These are phyloP conservation scores for Oryza glumipatula DNA, from an alignment of 176 grass and related monocot species.

Conservation along the genomic window DNA sequence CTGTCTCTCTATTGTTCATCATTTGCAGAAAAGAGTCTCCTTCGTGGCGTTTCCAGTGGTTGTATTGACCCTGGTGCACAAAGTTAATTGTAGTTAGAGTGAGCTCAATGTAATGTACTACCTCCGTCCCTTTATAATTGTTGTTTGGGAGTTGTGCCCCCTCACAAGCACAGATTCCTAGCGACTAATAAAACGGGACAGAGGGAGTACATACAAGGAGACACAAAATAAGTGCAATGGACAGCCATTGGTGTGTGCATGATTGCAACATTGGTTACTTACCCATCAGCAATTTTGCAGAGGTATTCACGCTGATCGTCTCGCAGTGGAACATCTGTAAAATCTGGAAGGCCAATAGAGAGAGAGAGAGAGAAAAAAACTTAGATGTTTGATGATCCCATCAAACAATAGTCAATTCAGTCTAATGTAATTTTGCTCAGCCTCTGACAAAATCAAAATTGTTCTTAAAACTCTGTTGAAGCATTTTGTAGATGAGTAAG, in stretches of 20 bases:
- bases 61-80: slow-evolving; percentile 64
- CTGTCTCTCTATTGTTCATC: neutral
- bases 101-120: neutral
- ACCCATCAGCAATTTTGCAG: slow-evolving; percentile 81
- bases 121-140: no score
- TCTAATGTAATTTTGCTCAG: neutral
- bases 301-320: slow-evolving; percentile 81
- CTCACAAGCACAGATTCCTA: no score
- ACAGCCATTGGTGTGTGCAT: neutral
- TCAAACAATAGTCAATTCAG: neutral
- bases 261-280: neutral
- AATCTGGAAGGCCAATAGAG: slow-evolving; percentile 44
- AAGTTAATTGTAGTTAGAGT: neutral
- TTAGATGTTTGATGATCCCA: neutral
- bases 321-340: slow-evolving; percentile 80
- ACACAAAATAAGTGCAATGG: neutral
- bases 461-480: neutral
- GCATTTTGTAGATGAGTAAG: neutral
- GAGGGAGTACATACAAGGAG: neutral
- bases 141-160: no score
- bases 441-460: no score
- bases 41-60: slow-evolving; percentile 77
- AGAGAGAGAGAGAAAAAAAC: neutral
- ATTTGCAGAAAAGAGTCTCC: slow-evolving; percentile 77
- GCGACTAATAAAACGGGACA: no score